Evolutionary conservation across 805 yeast species (phyloP).

Genomic region (Myxozyma neglecta): DNA sequence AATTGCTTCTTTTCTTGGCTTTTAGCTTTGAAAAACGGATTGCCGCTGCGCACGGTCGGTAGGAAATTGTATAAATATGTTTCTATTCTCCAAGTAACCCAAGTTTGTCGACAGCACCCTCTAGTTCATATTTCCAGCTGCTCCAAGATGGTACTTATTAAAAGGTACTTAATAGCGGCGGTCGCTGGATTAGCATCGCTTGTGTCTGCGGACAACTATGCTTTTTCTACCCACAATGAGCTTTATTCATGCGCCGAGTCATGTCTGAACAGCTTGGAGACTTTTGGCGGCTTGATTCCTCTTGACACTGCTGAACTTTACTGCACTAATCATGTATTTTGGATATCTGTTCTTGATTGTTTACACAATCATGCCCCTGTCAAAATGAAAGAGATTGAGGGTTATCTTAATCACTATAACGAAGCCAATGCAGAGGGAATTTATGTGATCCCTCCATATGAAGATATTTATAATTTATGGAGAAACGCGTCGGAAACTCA

Average conservation of each 20-base stretch:
- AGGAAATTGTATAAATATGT: no score
- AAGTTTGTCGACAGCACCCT: no score
- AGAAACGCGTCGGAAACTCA: slow-evolving; percentile 1
- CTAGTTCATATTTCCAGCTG: no score
- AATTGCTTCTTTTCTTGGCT: no score
- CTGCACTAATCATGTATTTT: neutral
- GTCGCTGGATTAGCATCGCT: no score
- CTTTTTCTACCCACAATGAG: slow-evolving; percentile 5
- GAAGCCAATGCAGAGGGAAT: neutral
- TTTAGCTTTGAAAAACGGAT: no score
- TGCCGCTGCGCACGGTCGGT: no score
- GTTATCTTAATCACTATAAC: neutral
- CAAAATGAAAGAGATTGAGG: neutral
- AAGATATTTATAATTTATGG: neutral
- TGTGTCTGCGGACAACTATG: neutral
- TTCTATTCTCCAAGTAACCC: no score
- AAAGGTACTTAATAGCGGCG: no score
- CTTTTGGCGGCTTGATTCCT: no score
- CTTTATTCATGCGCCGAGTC: neutral
- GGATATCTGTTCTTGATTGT: neutral
- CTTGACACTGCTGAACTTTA: neutral
- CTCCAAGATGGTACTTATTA: no score
- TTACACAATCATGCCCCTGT: neutral
- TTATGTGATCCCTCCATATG: neutral
- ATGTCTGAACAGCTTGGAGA: neutral